Conservation (phyloP, 495 filamentous ascomycete species). For the Hyaloscypha finlandica region DNA sequence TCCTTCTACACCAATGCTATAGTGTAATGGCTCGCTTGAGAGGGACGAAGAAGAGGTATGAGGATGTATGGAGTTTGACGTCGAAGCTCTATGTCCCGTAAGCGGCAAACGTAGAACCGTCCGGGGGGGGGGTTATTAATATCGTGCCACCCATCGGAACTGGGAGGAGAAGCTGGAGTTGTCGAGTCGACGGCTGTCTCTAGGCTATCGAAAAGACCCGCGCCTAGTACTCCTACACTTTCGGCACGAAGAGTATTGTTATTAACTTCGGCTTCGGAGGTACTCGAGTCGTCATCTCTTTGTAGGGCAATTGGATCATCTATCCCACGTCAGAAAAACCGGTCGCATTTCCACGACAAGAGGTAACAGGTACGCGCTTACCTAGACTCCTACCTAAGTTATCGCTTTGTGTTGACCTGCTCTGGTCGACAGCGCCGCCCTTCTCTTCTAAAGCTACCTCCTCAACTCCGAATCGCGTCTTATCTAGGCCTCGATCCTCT, state of each 20-base stretch:
- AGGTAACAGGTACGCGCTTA: background rate
- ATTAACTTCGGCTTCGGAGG: constrained; percentile 23
- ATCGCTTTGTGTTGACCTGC: constrained; percentile 9
- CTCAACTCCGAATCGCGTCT: constrained; percentile 3
- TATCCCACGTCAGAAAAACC: constrained; percentile 22
- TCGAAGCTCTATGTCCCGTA: constrained; percentile 17
- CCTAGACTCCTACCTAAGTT: constrained; percentile 16
- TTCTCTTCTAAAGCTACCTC: constrained; percentile 25
- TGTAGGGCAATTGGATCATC: constrained; percentile 22
- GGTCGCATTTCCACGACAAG: constrained; percentile 18
- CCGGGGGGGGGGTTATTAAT: constrained; percentile 25
- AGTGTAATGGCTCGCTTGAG: constrained; percentile 24
- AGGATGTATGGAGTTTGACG: constrained; percentile 12
- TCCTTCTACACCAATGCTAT: constrained; percentile 12
- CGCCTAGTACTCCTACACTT: constrained; percentile 10
- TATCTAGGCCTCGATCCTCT: background rate
- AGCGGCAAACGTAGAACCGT: constrained; percentile 17
- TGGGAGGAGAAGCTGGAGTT: constrained; percentile 14
- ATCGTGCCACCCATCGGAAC: constrained; percentile 21
- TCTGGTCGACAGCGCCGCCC: constrained; percentile 8
- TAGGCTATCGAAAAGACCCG: constrained; percentile 20
- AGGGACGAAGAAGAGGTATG: constrained; percentile 8
- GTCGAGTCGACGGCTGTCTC: constrained; percentile 21
- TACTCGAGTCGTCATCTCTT: constrained; percentile 21
- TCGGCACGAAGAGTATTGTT: constrained; percentile 16